Base-by-base conservation (phyloP, 495 filamentous ascomycete species). In the Aspergillus ostianus region DNA sequence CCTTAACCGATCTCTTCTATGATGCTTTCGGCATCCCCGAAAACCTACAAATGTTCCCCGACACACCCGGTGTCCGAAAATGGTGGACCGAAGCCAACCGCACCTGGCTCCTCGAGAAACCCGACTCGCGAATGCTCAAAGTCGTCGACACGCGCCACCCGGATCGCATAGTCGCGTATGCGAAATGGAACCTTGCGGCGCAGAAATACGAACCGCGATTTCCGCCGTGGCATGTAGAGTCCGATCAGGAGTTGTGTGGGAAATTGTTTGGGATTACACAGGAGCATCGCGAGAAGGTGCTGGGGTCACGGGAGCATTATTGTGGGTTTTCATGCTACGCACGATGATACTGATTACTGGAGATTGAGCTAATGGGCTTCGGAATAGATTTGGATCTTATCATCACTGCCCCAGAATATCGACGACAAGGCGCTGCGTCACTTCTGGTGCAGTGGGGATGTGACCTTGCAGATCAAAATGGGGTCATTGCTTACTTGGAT, bases 401-500 rank as follows among this genome's bases (percentile, higher is more conserved):
- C 8, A 69, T 73, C 15, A 76, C 75, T 23, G 71, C 78, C 44
- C 81, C 79, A 1, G 65, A 70, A 17, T 74, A 77, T 49, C 73
- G 75, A 56, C 63, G 76, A 5, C 66, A 72, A 47, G 81, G 82
- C 1, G 82, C 82, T 0, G 81, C 75, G 7, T 68, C 67, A 4
- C 69, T 77, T 56, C 72, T 84, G 1, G 64, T 80, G 2, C 27
- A 61, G 6, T 84, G 82, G 82, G 80, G 79, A n/a, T 73, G 77
- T 30, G 63, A 71, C 9, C 59, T 63, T 23, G 73, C 78, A 7
- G 73, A 76, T 60, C 26, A 63, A 46, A 60, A 67, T 29, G 66
- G 67, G 12, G 32, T 65, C 13, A 21, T 61, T 12, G 53, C 57
- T 17, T 73, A 68, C 41, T 44, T 68, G n/a, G 63, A 73, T 57